These are phyloP conservation scores for Biscogniauxia marginata DNA, from an alignment of 2,329 filamentous ascomycete genomes.

Conservation along the genomic window DNA sequence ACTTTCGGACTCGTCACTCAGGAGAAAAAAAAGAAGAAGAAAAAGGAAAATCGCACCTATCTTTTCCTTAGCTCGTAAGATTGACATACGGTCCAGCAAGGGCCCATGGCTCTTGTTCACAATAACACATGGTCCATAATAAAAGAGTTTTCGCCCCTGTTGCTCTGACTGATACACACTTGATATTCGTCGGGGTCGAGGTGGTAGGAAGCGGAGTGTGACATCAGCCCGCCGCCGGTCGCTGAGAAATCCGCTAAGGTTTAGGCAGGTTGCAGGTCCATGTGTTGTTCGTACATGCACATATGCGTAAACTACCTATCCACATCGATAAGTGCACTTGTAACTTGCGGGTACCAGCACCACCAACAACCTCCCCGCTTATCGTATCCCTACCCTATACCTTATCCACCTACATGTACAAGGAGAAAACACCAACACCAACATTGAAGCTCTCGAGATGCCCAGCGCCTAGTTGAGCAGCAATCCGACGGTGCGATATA, in stretches of 20 bases:
- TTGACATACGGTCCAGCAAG: background rate
- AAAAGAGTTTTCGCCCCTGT: background rate
- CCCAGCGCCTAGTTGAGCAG: too few relatives aligned
- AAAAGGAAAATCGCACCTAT: too few relatives aligned
- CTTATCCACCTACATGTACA: background rate
- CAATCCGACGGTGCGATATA: too few relatives aligned
- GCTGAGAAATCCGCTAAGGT: background rate
- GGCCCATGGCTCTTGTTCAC: background rate
- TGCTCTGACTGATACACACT: background rate
- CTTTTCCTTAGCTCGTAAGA: background rate
- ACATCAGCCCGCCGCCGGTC: background rate
- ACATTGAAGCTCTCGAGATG: too few relatives aligned
- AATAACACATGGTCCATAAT: background rate
- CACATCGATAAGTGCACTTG: background rate
- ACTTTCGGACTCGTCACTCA: background rate
- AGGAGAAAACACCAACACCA: too few relatives aligned
- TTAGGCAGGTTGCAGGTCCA: background rate
- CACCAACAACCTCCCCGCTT: background rate
- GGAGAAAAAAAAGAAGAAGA: background rate
- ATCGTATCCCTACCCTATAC: background rate
- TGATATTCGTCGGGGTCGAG: background rate
- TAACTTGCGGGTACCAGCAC: background rate
- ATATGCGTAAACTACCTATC: background rate
- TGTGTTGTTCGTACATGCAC: background rate
- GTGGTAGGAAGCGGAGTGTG: background rate